Conservation (phyloP, 208 protist genomes). For the Acanthamoeba healyi region DNA sequence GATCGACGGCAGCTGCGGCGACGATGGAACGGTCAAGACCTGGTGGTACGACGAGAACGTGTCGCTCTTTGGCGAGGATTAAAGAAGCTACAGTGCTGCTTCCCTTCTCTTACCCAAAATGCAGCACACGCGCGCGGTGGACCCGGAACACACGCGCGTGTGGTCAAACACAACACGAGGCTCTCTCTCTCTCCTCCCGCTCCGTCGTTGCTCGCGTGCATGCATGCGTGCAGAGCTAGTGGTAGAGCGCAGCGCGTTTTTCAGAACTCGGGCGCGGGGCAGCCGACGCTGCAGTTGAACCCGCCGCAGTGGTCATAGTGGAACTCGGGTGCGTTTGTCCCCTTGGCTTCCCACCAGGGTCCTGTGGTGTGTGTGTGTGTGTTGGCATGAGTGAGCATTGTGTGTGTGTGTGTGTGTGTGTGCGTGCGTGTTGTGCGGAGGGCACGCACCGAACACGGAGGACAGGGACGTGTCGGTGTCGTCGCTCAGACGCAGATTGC, state of each 20-base stretch:
- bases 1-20: constrained; percentile 33
- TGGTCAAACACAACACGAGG: too few relatives aligned
- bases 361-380: neutral
- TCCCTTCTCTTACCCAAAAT: neutral
- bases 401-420: neutral
- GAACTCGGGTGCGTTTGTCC: neutral
- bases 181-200: too few relatives aligned
- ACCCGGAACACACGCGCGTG: neutral
- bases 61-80: constrained; percentile 42
- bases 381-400: neutral
- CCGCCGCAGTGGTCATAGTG: constrained; percentile 34
- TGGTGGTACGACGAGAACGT: constrained; percentile 60
- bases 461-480: neutral
- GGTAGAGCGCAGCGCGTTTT: too few relatives aligned
- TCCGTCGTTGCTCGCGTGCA: too few relatives aligned
- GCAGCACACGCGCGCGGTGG: neutral
- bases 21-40: constrained; percentile 48
- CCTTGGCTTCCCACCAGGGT: constrained; percentile 28
- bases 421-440: neutral
- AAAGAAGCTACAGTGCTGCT: neutral
- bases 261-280: constrained; percentile 4
- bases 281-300: constrained; percentile 36
- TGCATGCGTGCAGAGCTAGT: too few relatives aligned
- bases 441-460: neutral
- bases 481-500: neutral